A percentile compares a stretch with the other conserved stretches of the same genome.
phyloP scores from a whole-genome alignment of 2,329 filamentous ascomycete species.

The Paraconiothyrium sp. region DNA sequence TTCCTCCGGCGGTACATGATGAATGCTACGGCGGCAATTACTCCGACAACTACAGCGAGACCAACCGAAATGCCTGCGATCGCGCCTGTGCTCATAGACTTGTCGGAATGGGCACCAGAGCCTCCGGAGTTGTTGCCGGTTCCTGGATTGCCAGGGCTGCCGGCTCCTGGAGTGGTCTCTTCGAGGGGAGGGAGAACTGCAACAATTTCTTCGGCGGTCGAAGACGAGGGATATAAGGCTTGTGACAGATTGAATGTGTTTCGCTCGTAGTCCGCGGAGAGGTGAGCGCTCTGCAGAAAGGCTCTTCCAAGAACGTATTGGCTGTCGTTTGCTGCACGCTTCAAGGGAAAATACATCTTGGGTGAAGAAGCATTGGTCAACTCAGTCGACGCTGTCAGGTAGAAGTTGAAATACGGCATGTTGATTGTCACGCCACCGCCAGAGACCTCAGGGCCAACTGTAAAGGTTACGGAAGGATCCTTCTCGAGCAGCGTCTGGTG shows the following conservation, averaged over 20 bases:
- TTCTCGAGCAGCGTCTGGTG: constrained; percentile 39
- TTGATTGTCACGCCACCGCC: constrained; percentile 41
- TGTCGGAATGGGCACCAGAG: constrained; percentile 1
- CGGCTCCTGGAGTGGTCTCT: constrained; percentile 17
- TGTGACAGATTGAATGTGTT: constrained; percentile 50
- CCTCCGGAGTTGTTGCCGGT: neutral
- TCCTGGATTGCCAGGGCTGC: constrained; percentile 6
- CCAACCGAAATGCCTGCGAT: constrained; percentile 41
- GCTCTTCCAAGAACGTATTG: constrained; percentile 52
- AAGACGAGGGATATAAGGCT: constrained; percentile 61
- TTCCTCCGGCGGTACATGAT: constrained; percentile 27
- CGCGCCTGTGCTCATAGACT: constrained; percentile 30
- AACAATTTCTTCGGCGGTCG: constrained; percentile 51
- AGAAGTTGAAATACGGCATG: constrained; percentile 53
- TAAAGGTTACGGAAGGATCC: constrained; percentile 48
- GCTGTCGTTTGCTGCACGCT: constrained; percentile 47
- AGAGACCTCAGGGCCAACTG: constrained; percentile 36
- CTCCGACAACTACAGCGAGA: constrained; percentile 18
- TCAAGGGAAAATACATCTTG: constrained; percentile 50
- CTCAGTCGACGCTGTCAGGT: constrained; percentile 37
- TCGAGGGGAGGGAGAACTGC: constrained; percentile 30
- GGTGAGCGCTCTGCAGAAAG: constrained; percentile 54
- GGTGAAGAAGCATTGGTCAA: constrained; percentile 27
- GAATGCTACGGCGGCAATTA: constrained; percentile 20
- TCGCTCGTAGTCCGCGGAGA: constrained; percentile 50